These are phyloP conservation scores for Cryptococcus jaspeensis DNA, from an alignment of 1,284 basidiomycete genomes.

Conservation along the genomic window DNA sequence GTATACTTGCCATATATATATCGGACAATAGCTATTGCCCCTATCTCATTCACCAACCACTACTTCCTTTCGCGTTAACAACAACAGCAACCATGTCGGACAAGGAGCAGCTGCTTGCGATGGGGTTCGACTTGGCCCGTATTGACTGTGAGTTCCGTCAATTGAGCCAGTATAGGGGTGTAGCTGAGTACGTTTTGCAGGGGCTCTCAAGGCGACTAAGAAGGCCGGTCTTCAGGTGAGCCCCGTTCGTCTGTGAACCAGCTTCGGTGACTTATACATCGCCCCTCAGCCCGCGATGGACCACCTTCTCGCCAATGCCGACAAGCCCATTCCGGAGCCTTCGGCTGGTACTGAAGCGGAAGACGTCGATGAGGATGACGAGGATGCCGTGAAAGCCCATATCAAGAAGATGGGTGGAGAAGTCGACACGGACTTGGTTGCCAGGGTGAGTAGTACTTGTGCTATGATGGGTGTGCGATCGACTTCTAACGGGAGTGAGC, in stretches of 20 bases:
- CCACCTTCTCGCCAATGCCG: conserved; percentile 73
- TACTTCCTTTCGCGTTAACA: background rate
- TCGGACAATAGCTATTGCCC: too few species aligned
- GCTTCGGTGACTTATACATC: background rate
- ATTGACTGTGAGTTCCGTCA: conserved; percentile 67
- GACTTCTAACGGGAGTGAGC: too few species aligned
- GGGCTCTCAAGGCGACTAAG: conserved; percentile 78
- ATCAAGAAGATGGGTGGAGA: conserved; percentile 41
- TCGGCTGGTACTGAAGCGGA: conserved; percentile 45
- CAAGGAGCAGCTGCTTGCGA: conserved; percentile 73
- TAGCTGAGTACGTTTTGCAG: conserved; percentile 50
- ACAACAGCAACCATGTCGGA: conserved; percentile 51
- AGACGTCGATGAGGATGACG: conserved; percentile 70
- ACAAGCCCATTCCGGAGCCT: conserved; percentile 62
- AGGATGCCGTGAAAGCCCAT: conserved; percentile 57
- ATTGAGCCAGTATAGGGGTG: background rate
- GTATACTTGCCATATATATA: too few species aligned
- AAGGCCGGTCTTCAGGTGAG: conserved; percentile 63
- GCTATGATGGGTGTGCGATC: background rate
- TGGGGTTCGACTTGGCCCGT: conserved; percentile 80
- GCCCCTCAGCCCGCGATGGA: conserved; percentile 77
- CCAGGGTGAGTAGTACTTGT: conserved; percentile 27
- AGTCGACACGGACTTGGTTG: conserved; percentile 33
- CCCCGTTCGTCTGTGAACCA: background rate
- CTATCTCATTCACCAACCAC: too few species aligned